Evolutionary conservation across 768 basidiomycete genomes (phyloP).

Genomic region (Cystobasidium tubakii): DNA sequence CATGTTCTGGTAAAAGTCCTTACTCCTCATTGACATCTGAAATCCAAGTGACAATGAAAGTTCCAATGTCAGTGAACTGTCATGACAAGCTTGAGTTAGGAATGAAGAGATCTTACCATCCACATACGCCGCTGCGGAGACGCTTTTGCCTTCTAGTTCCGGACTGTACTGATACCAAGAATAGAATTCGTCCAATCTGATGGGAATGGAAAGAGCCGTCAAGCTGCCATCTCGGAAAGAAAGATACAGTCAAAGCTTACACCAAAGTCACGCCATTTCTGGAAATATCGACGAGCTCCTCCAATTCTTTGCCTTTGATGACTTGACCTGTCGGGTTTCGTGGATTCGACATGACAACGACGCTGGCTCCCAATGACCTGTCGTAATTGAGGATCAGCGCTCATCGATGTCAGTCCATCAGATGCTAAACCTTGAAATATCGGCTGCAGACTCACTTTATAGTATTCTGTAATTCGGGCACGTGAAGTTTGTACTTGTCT

Average conservation of each 20-base stretch:
- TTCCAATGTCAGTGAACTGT: no score
- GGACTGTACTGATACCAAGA: slow-evolving; percentile 42
- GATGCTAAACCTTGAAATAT: not conserved
- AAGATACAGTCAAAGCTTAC: not conserved
- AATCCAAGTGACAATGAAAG: no score
- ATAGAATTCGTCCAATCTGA: slow-evolving; percentile 62
- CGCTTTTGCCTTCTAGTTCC: slow-evolving; percentile 25
- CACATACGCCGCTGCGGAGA: slow-evolving; percentile 46
- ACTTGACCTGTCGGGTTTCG: slow-evolving; percentile 94
- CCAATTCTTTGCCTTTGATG: slow-evolving; percentile 66
- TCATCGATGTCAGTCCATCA: slow-evolving; percentile 25
- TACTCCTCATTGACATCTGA: slow-evolving; percentile 54
- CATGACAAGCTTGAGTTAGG: no score
- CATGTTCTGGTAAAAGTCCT: not conserved
- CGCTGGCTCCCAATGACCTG: slow-evolving; percentile 51
- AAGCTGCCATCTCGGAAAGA: not conserved
- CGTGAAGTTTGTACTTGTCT: slow-evolving; percentile 67
- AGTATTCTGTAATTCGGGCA: slow-evolving; percentile 60
- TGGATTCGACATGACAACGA: slow-evolving; percentile 87
- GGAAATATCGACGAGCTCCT: slow-evolving; percentile 67
- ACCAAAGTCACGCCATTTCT: slow-evolving; percentile 69
- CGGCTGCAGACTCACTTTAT: slow-evolving; percentile 37
- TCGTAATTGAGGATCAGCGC: not conserved
- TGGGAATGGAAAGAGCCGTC: no score
- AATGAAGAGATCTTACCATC: no score